phyloP scores from a whole-genome alignment of 2,329 filamentous ascomycete species.

The Byssoonygena ceratinophila region DNA sequence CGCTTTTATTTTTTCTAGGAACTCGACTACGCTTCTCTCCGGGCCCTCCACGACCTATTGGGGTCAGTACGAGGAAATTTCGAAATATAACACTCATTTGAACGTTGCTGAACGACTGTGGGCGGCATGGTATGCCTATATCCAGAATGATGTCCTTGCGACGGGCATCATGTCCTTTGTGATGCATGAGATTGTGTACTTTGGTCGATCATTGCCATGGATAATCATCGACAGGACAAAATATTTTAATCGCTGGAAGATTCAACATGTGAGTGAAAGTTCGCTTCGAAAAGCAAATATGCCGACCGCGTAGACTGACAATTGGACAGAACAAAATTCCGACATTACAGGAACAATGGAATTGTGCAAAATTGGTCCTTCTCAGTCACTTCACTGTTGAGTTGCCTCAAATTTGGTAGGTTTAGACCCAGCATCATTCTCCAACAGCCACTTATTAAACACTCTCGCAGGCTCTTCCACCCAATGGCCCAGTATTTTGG shows the following conservation, averaged over 20 bases:
- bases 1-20: slow-evolving; percentile 28
- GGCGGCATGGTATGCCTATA: slow-evolving; percentile 94
- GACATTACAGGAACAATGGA: slow-evolving; percentile 85
- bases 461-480: slow-evolving; percentile 64
- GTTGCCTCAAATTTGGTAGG: slow-evolving; percentile 85
- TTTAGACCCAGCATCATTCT: neutral
- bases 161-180: slow-evolving; percentile 96
- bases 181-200: slow-evolving; percentile 92
- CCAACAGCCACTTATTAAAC: neutral
- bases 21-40: slow-evolving; percentile 37
- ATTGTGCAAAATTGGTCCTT: slow-evolving; percentile 85
- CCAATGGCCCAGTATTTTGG: slow-evolving; percentile 88
- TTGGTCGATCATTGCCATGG: slow-evolving; percentile 81
- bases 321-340: slow-evolving; percentile 62
- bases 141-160: slow-evolving; percentile 93
- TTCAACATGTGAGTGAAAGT: slow-evolving; percentile 60
- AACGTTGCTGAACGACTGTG: slow-evolving; percentile 81
- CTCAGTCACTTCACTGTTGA: slow-evolving; percentile 96
- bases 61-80: slow-evolving; percentile 55
- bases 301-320: slow-evolving; percentile 15
- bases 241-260: slow-evolving; percentile 86
- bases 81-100: slow-evolving; percentile 69
- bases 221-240: slow-evolving; percentile 83
- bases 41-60: slow-evolving; percentile 46
- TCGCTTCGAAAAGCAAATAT: neutral